Base-by-base conservation (phyloP, 2,329 filamentous ascomycete species). In the Colletotrichum limetticola region DNA sequence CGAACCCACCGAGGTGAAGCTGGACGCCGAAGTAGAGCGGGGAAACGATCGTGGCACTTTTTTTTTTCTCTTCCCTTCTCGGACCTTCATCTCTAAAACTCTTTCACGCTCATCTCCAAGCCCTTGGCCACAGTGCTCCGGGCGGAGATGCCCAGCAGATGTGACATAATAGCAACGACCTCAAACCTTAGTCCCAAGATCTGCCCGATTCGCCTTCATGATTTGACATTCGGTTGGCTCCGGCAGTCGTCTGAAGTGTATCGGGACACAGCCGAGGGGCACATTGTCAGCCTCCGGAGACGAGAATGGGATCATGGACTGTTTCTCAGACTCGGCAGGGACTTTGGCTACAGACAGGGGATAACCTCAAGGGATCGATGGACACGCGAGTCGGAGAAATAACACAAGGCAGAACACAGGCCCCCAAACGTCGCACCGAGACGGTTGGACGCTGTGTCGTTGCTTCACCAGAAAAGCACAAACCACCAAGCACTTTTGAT, bases 301-400 rank as follows among this genome's bases (percentile, higher is more conserved):
- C 2, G 4, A 28, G 12, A 6, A 12, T 24, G 19, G 28, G 14
- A 24, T 46, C 32, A 42, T 24, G 24, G 32, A 26, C 7, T 24
- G 8, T 14, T 28, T 24, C 32, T 30, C 28, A 19, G n/a, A 19
- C 8, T 14, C 16, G 24, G 32, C 52, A 60, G 56, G 52, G 58
- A 24, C 28, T 63, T 7, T 11, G 42, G 19, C 19, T 19, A 49
- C 19, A 49, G 42, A 49, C 42, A 49, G 42, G 42, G 42, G 19
- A 49, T 19, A n/a, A 9, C n/a, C 24, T 9, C 46, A 53, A 63
- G 46, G 46, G 60, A 63, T 63, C 19, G 28, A 53, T 22, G 60
- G 19, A 37, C 56, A 70, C 55, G 66, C 60, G 66, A 72, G 66
- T 65, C 66, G 60, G 70, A 72, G 70, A 66, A 64, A 72, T 69